A percentile compares a stretch with the other conserved stretches of the same genome.
Conservation (phyloP, 2,329 filamentous ascomycete species). For the Fusarium sacchari region DNA sequence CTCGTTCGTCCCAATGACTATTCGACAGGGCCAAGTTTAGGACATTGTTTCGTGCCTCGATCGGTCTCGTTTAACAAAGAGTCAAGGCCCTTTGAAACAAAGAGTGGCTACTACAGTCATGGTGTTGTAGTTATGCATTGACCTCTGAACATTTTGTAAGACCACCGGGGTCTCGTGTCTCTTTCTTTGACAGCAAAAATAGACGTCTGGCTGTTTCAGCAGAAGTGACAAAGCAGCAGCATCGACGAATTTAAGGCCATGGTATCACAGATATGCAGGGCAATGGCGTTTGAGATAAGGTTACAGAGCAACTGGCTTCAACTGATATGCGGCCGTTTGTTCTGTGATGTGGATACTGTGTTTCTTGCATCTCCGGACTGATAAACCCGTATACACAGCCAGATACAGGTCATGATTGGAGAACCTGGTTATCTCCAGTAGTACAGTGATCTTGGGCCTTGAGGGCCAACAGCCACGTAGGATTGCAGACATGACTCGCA, state of each 20-base stretch:
- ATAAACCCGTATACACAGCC: conserved; percentile 32
- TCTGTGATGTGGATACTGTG: conserved; percentile 36
- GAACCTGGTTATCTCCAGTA: conserved; percentile 40
- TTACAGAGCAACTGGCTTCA: conserved; percentile 23
- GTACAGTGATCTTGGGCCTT: conserved; percentile 41
- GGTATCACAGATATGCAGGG: conserved; percentile 29
- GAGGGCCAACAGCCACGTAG: conserved; percentile 32
- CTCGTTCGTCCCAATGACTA: background rate
- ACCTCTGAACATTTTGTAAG: background rate
- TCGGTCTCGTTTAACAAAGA: conserved; percentile 22
- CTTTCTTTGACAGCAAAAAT: conserved; percentile 34
- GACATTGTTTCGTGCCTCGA: background rate
- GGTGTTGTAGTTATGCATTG: conserved; percentile 12
- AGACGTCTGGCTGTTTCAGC: background rate
- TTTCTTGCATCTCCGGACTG: conserved; percentile 36
- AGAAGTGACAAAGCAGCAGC: conserved; percentile 21
- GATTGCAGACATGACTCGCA: conserved; percentile 27
- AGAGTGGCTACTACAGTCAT: background rate
- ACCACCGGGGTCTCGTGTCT: background rate
- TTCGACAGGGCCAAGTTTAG: background rate
- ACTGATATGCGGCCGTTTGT: conserved; percentile 39
- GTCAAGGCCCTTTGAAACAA: conserved; percentile 6
- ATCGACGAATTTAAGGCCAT: conserved; percentile 35
- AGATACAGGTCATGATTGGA: conserved; percentile 39
- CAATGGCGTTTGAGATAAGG: conserved; percentile 37